phyloP scores from a whole-genome alignment of 345 rosid genomes.

The Linum trigynum region DNA sequence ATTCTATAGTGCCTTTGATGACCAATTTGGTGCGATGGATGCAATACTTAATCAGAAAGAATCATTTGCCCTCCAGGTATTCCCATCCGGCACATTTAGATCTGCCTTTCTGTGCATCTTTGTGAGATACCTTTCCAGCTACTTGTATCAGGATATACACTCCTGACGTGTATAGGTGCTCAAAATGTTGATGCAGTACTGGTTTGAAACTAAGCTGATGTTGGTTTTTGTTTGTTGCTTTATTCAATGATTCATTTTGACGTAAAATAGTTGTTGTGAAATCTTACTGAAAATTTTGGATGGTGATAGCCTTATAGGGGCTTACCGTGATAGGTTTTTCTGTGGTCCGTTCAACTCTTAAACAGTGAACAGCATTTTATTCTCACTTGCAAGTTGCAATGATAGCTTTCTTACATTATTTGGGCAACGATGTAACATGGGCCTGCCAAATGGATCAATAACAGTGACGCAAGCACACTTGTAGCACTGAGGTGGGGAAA shows the following conservation, averaged over 20 bases:
- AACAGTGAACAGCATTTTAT: too few relatives aligned
- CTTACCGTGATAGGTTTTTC: background rate
- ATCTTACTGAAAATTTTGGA: too few relatives aligned
- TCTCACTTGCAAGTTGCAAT: too few relatives aligned
- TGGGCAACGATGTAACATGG: background rate
- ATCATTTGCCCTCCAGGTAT: slow-evolving; percentile 64
- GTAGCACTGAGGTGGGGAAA: background rate
- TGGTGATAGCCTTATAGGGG: too few relatives aligned
- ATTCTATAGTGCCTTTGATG: slow-evolving; percentile 72
- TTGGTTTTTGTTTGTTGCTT: background rate
- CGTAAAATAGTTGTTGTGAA: background rate
- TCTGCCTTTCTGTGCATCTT: slow-evolving; percentile 7
- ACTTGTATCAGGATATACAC: background rate
- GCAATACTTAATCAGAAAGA: slow-evolving; percentile 67
- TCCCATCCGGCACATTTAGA: background rate
- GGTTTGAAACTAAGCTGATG: background rate
- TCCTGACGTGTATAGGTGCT: background rate
- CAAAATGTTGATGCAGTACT: background rate
- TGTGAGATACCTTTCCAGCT: background rate
- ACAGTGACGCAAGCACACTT: background rate
- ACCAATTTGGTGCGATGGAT: slow-evolving; percentile 86
- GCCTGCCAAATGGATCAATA: background rate
- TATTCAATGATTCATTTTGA: background rate
- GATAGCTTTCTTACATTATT: too few relatives aligned
- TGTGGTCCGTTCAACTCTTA: background rate